Evolutionary conservation across 164 flowering plant species (phyloP), one percentile per base, ranked within the genome.

Genomic region (Piper longum): DNA sequence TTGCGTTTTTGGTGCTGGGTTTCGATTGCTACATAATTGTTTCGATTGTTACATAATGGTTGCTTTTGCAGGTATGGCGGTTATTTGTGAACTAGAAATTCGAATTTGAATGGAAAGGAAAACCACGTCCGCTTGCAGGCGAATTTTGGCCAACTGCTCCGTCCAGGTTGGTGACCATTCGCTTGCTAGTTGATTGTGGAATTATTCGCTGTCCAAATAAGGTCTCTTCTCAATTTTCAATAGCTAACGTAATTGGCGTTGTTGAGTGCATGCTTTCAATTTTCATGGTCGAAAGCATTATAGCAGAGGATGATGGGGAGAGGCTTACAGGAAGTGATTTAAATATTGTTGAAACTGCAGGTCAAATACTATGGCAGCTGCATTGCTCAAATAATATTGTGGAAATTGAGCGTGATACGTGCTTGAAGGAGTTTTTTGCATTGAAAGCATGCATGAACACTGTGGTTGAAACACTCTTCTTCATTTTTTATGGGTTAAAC

Each of bases 341-440:
- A 44, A 14, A 48, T 9, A 48, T 48, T 12, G 9, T 48, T 48
- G 11, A 48, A 12, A 5, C 12, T 9, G 52, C 14, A 92, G 98
- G 91, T 89, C 57, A 86, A 84, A 77, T 82, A 79, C 11, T 92
- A 89, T 60, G 96, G 98, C 40, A 74, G 82, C 69, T 92, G 98
- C 72, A 84, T 92, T 67, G 86, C 93, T 13, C 79, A 79, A 61
- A 89, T 85, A 75, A 84, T n/a, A n/a, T 92, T 75, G 96, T 93
- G 43, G 80, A 83, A 76, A 81, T 92, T 73, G 96, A 92, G 68
- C 86, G 77, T 39, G 88, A 89, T 71, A 88, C 89, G 96, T 89
- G 98, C 70, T 66, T 82, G 70, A 88, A 92, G 75, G 93, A 92
- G 76, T 92, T 89, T 76, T 78, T 83, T 67, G 84, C 77, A 54